Base-by-base conservation (phyloP, 345 rosid species). In the Schrenkiella parvula region DNA sequence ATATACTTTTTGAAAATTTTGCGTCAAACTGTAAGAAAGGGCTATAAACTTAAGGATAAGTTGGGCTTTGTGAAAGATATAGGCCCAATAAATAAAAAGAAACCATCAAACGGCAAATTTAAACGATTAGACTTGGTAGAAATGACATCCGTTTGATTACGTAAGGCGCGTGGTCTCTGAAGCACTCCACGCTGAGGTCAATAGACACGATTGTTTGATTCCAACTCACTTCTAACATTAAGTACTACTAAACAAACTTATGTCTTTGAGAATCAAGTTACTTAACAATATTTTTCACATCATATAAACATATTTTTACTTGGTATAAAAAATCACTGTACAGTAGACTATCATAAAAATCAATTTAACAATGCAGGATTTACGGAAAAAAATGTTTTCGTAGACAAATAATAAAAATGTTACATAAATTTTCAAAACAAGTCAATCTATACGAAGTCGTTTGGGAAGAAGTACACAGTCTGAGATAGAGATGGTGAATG, bases 51-150 rank as follows among this genome's bases (percentile, higher is more conserved):
- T 18, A 18, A 26, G 6, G 48, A 39, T 39, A 43, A 32, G 4
- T 4, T 10, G 55, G 54, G 46, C 56, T 8, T 69, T 31, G 26
- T n/a, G 2, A 70, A 69, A 34, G 11, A 18, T 11, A 0, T 14
- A 26, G 6, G 57, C 47, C 46, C 38, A 70, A 8, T 32, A 43
- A 43, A 57, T n/a, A 3, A 13, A 15, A 21, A 5, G 42, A 66
- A 50, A 23, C 35, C 5, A 19, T 56, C 14, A 8, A 48, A 34
- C 14, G 35, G 35, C 23, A 66, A 22, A 39, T 22, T 37, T 13
- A 43, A 41, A 42, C 21, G 78, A 74, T 74, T 51, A 39, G 69
- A 74, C 68, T 56, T 11, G 25, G 60, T 17, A n/a, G 38, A 62
- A 21, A 21, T 29, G 37, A 41, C 55, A 67, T 42, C 62, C 15